These are phyloP conservation scores for Platanthera zijinensis DNA, from an alignment of 106 monocot species.

Conservation along the genomic window DNA sequence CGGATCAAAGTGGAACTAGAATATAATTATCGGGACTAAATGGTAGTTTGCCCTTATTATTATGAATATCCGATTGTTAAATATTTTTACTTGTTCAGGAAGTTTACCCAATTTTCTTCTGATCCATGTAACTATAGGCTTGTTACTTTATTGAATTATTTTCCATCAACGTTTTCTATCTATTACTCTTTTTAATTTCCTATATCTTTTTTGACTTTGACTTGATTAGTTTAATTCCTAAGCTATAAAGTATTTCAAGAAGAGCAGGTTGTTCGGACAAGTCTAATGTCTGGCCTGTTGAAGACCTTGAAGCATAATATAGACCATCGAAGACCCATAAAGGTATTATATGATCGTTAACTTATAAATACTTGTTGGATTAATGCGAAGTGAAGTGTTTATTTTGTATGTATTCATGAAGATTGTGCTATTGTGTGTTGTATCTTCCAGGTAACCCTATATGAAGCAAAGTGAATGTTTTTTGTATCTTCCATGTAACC, in stretches of 20 bases:
- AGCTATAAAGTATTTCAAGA: neutral
- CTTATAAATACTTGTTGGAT: neutral
- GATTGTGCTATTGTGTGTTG: too few species aligned
- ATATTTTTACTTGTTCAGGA: neutral
- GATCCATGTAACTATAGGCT: neutral
- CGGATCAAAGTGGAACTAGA: too few species aligned
- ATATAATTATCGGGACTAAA: too few species aligned
- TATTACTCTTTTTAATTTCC: neutral
- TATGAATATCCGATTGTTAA: too few species aligned
- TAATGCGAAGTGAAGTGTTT: too few species aligned
- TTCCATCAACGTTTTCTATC: neutral
- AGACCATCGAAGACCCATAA: slow-evolving; percentile 78
- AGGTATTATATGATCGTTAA: slow-evolving; percentile 33
- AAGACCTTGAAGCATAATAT: slow-evolving; percentile 81
- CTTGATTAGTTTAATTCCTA: neutral
- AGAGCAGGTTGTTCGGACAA: slow-evolving; percentile 77
- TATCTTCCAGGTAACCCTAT: too few species aligned
- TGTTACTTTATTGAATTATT: neutral
- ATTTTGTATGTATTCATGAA: too few species aligned
- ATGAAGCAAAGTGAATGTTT: too few species aligned
- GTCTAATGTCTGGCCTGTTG: slow-evolving; percentile 73
- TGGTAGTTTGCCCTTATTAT: too few species aligned
- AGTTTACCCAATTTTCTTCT: neutral
- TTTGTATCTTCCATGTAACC: too few species aligned
- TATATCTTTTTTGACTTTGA: neutral